Percentiles rank a stretch among this genome's conserved stretches.
Evolutionary conservation across 2,329 filamentous ascomycete species (phyloP).

Genomic region (Thielaviopsis punctulata): DNA sequence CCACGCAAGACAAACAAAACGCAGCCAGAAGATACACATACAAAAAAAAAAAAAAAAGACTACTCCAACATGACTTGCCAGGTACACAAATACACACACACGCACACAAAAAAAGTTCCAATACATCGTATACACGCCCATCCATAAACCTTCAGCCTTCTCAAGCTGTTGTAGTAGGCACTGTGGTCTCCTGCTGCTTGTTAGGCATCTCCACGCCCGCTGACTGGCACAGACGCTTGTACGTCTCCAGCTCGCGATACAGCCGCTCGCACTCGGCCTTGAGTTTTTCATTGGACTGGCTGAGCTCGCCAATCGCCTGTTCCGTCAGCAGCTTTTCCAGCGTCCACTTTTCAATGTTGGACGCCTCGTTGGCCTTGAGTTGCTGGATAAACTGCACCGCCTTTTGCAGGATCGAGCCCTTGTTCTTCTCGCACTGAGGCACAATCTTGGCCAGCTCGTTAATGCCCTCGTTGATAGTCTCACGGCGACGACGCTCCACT

Average conservation of each 20-base stretch:
- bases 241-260: conserved; percentile 61
- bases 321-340: conserved; percentile 79
- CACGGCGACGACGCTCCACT: conserved; percentile 92
- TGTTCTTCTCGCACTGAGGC: conserved; percentile 96
- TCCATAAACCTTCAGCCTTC: neutral
- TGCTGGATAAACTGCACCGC: conserved; percentile 90
- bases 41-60: neutral
- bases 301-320: conserved; percentile 77
- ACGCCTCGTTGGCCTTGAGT: conserved; percentile 81
- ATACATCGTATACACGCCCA: neutral
- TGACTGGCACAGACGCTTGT: conserved; percentile 52
- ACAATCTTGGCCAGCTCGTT: conserved; percentile 97
- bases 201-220: conserved; percentile 30
- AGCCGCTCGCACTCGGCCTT: conserved; percentile 64
- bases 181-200: conserved; percentile 7
- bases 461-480: conserved; percentile 98
- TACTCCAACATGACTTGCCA: neutral
- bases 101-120: neutral
- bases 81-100: neutral
- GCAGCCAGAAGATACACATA: neutral
- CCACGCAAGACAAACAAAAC: neutral
- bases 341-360: conserved; percentile 90
- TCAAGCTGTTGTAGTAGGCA: conserved; percentile 1
- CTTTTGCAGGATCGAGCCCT: conserved; percentile 85
- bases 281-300: conserved; percentile 70